These are phyloP conservation scores for Clitocybe nebularis DNA, from an alignment of 1,284 basidiomycete genomes.

Conservation along the genomic window DNA sequence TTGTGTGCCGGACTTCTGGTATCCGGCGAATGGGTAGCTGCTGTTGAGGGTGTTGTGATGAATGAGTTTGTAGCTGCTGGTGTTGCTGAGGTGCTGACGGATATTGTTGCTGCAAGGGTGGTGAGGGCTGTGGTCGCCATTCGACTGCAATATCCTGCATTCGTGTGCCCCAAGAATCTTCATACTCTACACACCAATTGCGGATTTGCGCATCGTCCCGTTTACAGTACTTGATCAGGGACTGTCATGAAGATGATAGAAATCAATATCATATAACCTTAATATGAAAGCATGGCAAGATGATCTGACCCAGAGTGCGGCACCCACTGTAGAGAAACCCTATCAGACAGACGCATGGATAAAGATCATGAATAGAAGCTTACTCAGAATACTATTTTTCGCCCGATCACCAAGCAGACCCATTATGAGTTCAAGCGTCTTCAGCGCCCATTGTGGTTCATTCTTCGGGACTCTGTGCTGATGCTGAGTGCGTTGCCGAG, in stretches of 20 bases:
- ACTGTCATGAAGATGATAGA: slow-evolving; percentile 30
- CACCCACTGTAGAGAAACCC: slow-evolving; percentile 43
- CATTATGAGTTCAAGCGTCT: slow-evolving; percentile 55
- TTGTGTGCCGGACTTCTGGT: slow-evolving; percentile 23
- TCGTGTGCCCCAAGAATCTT: slow-evolving; percentile 60
- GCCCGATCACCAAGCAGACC: slow-evolving; percentile 59
- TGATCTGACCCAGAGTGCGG: slow-evolving; percentile 56
- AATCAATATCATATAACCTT: not conserved
- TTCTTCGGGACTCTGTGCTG: slow-evolving; percentile 26
- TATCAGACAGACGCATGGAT: slow-evolving; percentile 12
- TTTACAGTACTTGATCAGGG: slow-evolving; percentile 62
- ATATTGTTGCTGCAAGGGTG: slow-evolving; percentile 26
- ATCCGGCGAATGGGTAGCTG: slow-evolving; percentile 23
- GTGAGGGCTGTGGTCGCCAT: slow-evolving; percentile 29
- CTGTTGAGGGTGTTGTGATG: slow-evolving; percentile 13
- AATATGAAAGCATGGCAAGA: slow-evolving; percentile 1
- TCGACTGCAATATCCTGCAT: slow-evolving; percentile 41
- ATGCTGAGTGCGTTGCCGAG: slow-evolving; percentile 25
- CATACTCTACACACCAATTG: slow-evolving; percentile 56
- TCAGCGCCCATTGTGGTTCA: slow-evolving; percentile 49
- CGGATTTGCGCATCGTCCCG: slow-evolving; percentile 49
- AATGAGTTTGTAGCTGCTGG: slow-evolving; percentile 20
- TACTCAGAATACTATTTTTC: slow-evolving; percentile 64
- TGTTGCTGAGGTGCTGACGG: slow-evolving; percentile 19
- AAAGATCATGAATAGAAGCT: slow-evolving; percentile 27